Percentiles rank a stretch among this genome's conserved stretches.
These are phyloP conservation scores for Cladosporium halotolerans DNA, from an alignment of 2,329 filamentous ascomycete genomes.

Conservation along the genomic window DNA sequence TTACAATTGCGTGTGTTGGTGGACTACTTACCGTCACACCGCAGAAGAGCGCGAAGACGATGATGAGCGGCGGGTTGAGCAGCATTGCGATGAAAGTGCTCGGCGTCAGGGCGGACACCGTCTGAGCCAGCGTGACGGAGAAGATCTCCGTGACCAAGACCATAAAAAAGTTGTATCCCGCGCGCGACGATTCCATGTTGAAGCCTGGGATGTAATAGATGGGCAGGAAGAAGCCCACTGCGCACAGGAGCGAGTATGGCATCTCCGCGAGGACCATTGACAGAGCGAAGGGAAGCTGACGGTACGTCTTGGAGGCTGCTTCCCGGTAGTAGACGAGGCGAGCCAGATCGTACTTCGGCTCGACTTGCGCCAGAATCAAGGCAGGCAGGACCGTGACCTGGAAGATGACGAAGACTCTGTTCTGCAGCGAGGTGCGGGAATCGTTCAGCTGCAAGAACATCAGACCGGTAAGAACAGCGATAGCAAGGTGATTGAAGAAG, in stretches of 20 bases:
- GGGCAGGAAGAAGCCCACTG: constrained; percentile 72
- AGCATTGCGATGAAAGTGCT: constrained; percentile 72
- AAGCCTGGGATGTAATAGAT: constrained; percentile 82
- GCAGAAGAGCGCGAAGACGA: constrained; percentile 79
- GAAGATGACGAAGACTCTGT: constrained; percentile 85
- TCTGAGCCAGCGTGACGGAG: constrained; percentile 71
- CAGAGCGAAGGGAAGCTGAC: constrained; percentile 67
- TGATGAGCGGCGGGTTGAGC: constrained; percentile 68
- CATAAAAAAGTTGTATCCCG: constrained; percentile 84
- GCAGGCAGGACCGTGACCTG: constrained; percentile 79
- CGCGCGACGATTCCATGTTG: constrained; percentile 54
- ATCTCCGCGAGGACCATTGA: constrained; percentile 78
- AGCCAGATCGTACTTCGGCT: constrained; percentile 75
- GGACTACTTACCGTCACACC: constrained; percentile 63
- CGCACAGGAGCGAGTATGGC: constrained; percentile 75
- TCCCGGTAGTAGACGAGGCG: constrained; percentile 82
- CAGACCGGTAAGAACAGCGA: constrained; percentile 71
- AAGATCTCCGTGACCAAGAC: constrained; percentile 78
- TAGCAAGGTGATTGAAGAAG: constrained; percentile 75
- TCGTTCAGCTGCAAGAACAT: constrained; percentile 73
- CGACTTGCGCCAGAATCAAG: constrained; percentile 75
- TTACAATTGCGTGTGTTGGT: neutral
- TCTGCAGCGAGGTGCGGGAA: constrained; percentile 70
- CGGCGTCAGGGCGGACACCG: constrained; percentile 69
- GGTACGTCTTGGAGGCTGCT: constrained; percentile 79